Evolutionary conservation across 306 rosid genomes (phyloP).

Genomic region (Quercus alba): DNA sequence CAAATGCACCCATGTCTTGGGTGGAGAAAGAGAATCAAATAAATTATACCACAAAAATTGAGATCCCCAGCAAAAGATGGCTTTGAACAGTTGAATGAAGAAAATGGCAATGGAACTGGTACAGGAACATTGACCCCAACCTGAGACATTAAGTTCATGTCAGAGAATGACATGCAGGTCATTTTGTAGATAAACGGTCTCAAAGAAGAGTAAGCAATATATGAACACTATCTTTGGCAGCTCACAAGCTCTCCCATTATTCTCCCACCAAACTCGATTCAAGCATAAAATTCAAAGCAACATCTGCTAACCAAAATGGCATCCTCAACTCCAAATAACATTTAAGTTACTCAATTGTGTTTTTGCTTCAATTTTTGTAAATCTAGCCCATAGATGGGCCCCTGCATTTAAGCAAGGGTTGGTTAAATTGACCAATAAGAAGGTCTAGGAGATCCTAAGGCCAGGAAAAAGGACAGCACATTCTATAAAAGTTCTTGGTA

Average conservation of each 20-base stretch:
- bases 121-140: conserved; percentile 70
- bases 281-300: background rate
- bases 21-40: background rate
- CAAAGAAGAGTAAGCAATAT: background rate
- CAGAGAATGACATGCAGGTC: conserved; percentile 2
- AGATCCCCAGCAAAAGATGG: conserved; percentile 42
- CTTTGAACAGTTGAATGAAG: conserved; percentile 43
- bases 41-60: conserved; percentile 33
- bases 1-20: background rate
- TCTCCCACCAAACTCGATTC: background rate
- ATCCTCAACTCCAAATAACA: background rate
- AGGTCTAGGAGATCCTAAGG: background rate
- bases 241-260: background rate
- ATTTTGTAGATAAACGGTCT: background rate
- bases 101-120: conserved; percentile 48
- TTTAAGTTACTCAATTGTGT: background rate
- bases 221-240: conserved; percentile 8
- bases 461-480: background rate
- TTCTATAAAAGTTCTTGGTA: conserved; percentile 4
- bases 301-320: background rate
- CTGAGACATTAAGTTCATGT: conserved; percentile 28
- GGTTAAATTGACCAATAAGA: background rate
- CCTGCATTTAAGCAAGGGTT: conserved; percentile 1
- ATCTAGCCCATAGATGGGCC: background rate
- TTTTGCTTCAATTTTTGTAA: conserved; percentile 5